phyloP scores from a whole-genome alignment of 2,329 filamentous ascomycete genomes.

The Phyllosticta citriasiana region DNA sequence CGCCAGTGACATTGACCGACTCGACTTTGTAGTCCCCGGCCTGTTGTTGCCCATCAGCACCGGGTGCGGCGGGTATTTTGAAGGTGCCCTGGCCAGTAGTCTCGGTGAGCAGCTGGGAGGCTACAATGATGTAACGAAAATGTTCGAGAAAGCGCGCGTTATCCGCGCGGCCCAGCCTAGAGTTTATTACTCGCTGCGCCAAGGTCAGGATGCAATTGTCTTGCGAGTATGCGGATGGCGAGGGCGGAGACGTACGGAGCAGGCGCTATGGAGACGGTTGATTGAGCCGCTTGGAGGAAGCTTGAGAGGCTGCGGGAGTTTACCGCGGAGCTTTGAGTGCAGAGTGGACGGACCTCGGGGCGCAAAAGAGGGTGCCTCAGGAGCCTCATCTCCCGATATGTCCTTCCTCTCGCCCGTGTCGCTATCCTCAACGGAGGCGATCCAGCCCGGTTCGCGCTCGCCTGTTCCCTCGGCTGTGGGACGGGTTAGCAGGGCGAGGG shows the following conservation, averaged over 20 bases:
- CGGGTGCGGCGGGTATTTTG: slow-evolving; percentile 22
- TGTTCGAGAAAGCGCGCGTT: slow-evolving; percentile 82
- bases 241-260: slow-evolving; percentile 22
- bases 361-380: slow-evolving; percentile 32
- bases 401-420: neutral
- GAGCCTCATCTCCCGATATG: neutral
- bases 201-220: slow-evolving; percentile 10
- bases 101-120: slow-evolving; percentile 76
- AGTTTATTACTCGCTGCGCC: slow-evolving; percentile 56
- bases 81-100: slow-evolving; percentile 38
- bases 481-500: slow-evolving; percentile 15
- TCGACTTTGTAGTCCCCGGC: slow-evolving; percentile 29
- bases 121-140: slow-evolving; percentile 87
- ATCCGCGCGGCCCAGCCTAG: slow-evolving; percentile 63
- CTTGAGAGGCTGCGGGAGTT: slow-evolving; percentile 38
- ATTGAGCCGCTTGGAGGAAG: slow-evolving; percentile 29
- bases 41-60: slow-evolving; percentile 17
- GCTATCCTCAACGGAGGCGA: slow-evolving; percentile 5
- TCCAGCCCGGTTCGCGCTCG: slow-evolving; percentile 9
- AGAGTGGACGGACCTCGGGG: slow-evolving; percentile 41
- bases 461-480: slow-evolving; percentile 25
- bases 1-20: slow-evolving; percentile 52
- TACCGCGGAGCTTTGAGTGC: slow-evolving; percentile 38
- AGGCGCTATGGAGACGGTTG: slow-evolving; percentile 27
- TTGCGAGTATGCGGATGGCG: slow-evolving; percentile 10